Evolutionary conservation across 345 rosid genomes (phyloP).

Genomic region (Brassica nigra): DNA sequence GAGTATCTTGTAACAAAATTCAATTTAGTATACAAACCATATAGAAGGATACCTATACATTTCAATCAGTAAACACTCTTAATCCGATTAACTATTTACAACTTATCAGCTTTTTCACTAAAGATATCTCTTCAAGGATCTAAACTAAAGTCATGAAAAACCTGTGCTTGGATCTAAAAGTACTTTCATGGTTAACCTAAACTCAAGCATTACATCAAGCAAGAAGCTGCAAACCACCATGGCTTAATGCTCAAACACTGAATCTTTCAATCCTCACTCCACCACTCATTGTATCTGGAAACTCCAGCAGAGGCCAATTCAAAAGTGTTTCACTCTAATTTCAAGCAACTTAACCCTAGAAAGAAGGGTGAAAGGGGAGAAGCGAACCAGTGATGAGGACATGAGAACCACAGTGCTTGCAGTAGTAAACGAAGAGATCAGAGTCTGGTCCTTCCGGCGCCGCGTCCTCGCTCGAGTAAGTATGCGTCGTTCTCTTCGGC

Average conservation of each 20-base stretch:
- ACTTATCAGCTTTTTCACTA: neutral
- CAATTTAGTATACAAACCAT: conserved; percentile 42
- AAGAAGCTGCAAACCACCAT: neutral
- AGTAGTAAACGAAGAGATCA: conserved; percentile 97
- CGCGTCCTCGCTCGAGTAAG: conserved; percentile 99
- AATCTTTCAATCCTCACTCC: conserved; percentile 3
- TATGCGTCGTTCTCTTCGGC: conserved; percentile 99
- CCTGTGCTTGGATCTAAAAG: neutral
- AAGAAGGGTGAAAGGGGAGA: conserved; percentile 13
- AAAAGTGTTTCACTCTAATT: neutral
- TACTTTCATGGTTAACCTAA: neutral
- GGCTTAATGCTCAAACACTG: conserved; percentile 6
- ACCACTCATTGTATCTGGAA: neutral
- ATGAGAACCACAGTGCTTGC: conserved; percentile 97
- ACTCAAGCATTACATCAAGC: neutral
- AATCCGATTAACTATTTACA: neutral
- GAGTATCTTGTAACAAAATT: conserved; percentile 70
- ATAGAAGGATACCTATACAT: neutral
- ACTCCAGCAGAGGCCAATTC: neutral
- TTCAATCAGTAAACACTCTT: neutral
- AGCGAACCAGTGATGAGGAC: conserved; percentile 92
- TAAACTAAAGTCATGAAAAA: neutral
- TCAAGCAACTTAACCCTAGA: conserved; percentile 1
- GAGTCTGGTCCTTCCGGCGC: conserved; percentile 95
- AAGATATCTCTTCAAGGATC: neutral